Evolutionary conservation across 257 asterid species (phyloP).

Genomic region (Solanum sejunctum): DNA sequence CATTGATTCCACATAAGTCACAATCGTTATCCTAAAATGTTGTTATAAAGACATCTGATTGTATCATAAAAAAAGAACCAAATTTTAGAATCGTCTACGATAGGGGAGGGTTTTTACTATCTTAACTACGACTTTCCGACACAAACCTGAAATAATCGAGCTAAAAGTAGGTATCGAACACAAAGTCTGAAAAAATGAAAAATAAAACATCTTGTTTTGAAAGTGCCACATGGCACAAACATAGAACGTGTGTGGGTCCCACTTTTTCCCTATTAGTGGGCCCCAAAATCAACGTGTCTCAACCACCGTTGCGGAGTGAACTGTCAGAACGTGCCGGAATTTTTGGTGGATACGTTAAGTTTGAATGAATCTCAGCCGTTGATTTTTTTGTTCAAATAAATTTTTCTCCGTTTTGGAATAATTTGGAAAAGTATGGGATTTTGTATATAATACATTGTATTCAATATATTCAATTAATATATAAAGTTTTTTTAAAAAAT

Average conservation of each 20-base stretch:
- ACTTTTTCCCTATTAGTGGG: not conserved
- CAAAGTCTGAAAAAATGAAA: too few species aligned
- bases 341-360: conserved; percentile 1
- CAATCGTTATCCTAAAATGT: not conserved
- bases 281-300: conserved; percentile 17
- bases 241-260: conserved; percentile 58
- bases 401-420: conserved; percentile 7
- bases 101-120: not conserved
- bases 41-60: not conserved
- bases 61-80: not conserved
- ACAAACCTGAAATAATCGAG: not conserved
- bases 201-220: not conserved
- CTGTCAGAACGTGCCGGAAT: conserved; percentile 27
- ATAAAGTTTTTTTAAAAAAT: not conserved
- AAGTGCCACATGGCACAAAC: conserved; percentile 42
- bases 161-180: not conserved
- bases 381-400: conserved; percentile 4
- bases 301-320: conserved; percentile 37
- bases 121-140: not conserved
- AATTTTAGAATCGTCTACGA: not conserved
- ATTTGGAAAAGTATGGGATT: conserved; percentile 11
- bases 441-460: conserved; percentile 32
- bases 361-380: conserved; percentile 13
- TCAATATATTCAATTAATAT: not conserved
- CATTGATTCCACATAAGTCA: not conserved